These are phyloP conservation scores for Kodamaea restingae DNA, from an alignment of 805 yeast genomes.

Conservation along the genomic window DNA sequence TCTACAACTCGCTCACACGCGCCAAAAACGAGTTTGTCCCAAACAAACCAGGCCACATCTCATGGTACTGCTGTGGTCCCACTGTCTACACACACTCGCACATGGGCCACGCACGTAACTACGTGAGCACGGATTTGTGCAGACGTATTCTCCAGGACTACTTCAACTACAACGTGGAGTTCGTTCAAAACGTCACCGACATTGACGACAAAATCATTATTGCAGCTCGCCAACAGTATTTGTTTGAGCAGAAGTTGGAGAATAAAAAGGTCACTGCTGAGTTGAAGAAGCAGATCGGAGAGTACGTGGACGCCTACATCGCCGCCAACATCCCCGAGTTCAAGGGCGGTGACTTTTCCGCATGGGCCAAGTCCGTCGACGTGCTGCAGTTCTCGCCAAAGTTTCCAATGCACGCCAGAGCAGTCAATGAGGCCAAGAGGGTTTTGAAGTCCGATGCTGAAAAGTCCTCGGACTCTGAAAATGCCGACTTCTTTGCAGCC, in stretches of 20 bases:
- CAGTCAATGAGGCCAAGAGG: conserved; percentile 34
- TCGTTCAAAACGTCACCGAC: conserved; percentile 97
- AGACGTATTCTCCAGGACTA: conserved; percentile 86
- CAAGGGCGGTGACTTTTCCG: conserved; percentile 35
- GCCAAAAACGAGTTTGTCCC: conserved; percentile 79
- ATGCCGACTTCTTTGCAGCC: conserved; percentile 39
- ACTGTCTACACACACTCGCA: conserved; percentile 95
- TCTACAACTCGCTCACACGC: conserved; percentile 83
- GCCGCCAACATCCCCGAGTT: conserved; percentile 51
- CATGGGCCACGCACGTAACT: conserved; percentile 98
- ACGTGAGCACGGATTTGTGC: conserved; percentile 90
- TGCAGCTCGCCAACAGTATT: conserved; percentile 85
- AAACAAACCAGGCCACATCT: conserved; percentile 53
- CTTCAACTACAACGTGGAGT: conserved; percentile 82
- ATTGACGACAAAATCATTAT: conserved; percentile 95
- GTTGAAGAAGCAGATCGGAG: conserved; percentile 36
- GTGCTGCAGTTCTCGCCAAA: conserved; percentile 65
- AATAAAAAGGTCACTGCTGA: conserved; percentile 27
- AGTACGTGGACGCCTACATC: conserved; percentile 49
- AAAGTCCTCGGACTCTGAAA: conserved; percentile 7
- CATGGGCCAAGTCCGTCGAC: conserved; percentile 53
- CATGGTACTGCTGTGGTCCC: conserved; percentile 99
- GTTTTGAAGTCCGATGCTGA: too few species aligned
- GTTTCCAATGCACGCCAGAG: conserved; percentile 75
- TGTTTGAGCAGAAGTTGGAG: conserved; percentile 59